Evolutionary conservation across 768 basidiomycete species (phyloP), one percentile per base, ranked within the genome.

Genomic region (Trametes gibbosa): DNA sequence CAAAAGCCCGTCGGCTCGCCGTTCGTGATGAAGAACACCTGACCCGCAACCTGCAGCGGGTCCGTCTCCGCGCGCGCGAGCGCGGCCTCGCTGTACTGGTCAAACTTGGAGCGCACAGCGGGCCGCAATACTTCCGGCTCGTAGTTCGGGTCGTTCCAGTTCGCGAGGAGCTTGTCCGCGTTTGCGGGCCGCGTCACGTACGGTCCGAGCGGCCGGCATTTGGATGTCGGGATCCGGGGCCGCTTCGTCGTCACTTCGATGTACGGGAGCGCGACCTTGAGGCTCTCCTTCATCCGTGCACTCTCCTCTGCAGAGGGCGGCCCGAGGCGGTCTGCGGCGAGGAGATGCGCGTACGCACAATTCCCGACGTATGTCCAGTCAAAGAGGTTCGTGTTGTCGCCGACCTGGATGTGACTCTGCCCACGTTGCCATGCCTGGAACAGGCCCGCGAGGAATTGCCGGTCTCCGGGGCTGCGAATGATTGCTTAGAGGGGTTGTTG

Each of bases 361-460:
- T 99, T 99, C 53, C 86, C 93, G 66, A 98, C 93, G 69, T 98
- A 98, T 5, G 95, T 97, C 84, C 90, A 95, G 73, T 98, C 97
- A 68, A 92, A 94, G 3, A 98, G 74, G 71, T 98, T 98, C 63
- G 82, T 85, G 74, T 98, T 97, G 75, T 89, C 80, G 37, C 97
- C 97, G 63, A 99, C 86, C 73, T 98, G 95, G 79, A 92, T 90
- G 64, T 91, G 86, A 0, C 93, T 94, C 72, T 97, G 90, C 17
- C 85, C 84, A 43, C 84, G 81, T 67, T 89, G 80, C 72, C 92
- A 89, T 3, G 88, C 94, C 58, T 87, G 76, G 70, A 84, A 86
- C 35, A 96, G 76, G n/a, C 90, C 92, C 1, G 80, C 74, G 74
- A 95, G 85, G 63, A 84, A 80, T 72, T 97, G 95, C 10, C 92